Percentiles rank a stretch among this genome's conserved stretches.
These are phyloP conservation scores for Pleurotus salmoneostramineus DNA, from an alignment of 768 basidiomycete genomes.

Conservation along the genomic window DNA sequence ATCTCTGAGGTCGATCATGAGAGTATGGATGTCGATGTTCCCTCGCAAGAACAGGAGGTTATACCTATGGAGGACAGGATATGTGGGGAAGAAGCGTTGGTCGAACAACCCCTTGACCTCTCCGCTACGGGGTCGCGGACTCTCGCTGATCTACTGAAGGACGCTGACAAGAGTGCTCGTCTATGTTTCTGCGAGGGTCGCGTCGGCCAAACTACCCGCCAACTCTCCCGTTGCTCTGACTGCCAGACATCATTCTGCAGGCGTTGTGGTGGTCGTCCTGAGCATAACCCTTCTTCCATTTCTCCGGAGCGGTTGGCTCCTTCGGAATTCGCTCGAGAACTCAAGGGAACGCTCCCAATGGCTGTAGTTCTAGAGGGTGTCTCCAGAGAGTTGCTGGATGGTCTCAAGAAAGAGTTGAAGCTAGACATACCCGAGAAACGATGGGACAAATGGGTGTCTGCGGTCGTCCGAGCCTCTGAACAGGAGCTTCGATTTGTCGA, in stretches of 20 bases:
- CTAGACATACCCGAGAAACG: slow-evolving; percentile 45
- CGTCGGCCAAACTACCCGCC: slow-evolving; percentile 63
- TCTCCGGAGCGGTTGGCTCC: slow-evolving; percentile 66
- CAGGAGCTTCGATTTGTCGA: slow-evolving; percentile 79
- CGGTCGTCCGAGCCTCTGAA: slow-evolving; percentile 55
- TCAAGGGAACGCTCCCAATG: slow-evolving; percentile 88
- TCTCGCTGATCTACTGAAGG: slow-evolving; percentile 51
- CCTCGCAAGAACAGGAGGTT: slow-evolving; percentile 1
- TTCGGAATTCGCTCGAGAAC: slow-evolving; percentile 64
- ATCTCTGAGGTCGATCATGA: slow-evolving; percentile 25
- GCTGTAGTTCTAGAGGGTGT: slow-evolving; percentile 58
- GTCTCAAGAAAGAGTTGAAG: slow-evolving; percentile 35
- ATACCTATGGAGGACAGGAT: slow-evolving; percentile 44
- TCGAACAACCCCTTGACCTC: slow-evolving; percentile 64
- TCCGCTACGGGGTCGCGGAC: slow-evolving; percentile 44
- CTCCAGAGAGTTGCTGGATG: slow-evolving; percentile 46
- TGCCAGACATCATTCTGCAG: slow-evolving; percentile 80
- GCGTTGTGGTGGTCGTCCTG: slow-evolving; percentile 87
- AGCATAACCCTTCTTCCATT: slow-evolving; percentile 68
- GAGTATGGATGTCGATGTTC: slow-evolving; percentile 46
- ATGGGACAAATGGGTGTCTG: slow-evolving; percentile 69
- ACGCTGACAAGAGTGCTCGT: slow-evolving; percentile 68
- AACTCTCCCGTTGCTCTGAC: slow-evolving; percentile 65
- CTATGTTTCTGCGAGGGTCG: slow-evolving; percentile 93
- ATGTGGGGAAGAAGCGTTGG: slow-evolving; percentile 68